Percentiles rank a stretch among this genome's conserved stretches.
These are phyloP conservation scores for Glonium stellatum DNA, from an alignment of 495 filamentous ascomycete species.

Conservation along the genomic window DNA sequence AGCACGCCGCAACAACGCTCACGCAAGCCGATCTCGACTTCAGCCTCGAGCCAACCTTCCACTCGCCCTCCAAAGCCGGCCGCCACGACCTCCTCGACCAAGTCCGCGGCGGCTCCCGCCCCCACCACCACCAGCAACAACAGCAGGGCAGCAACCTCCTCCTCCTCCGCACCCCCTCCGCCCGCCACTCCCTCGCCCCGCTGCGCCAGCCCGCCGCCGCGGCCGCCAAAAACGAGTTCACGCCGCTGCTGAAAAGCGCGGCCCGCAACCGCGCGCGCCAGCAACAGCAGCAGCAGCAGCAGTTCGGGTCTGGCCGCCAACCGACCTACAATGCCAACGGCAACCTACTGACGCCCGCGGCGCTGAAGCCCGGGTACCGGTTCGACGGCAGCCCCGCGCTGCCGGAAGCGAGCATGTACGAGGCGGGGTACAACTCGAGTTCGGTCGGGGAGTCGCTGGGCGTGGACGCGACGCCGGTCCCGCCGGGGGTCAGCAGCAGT, in stretches of 20 bases:
- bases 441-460: constrained; percentile 31
- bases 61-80: constrained; percentile 62
- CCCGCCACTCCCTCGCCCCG: constrained; percentile 58
- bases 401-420: constrained; percentile 57
- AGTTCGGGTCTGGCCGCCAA: too few relatives aligned
- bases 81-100: constrained; percentile 21
- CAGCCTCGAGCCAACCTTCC: constrained; percentile 76
- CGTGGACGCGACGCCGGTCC: constrained; percentile 49
- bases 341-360: constrained; percentile 63
- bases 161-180: constrained; percentile 65
- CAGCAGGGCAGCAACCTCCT: constrained; percentile 3
- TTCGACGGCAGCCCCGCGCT: constrained; percentile 44
- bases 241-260: constrained; percentile 84
- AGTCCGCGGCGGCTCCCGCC: constrained; percentile 16
- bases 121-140: too few relatives aligned
- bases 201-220: constrained; percentile 55
- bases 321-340: constrained; percentile 36
- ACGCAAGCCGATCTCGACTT: constrained; percentile 67
- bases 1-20: constrained; percentile 74
- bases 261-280: constrained; percentile 61
- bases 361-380: constrained; percentile 52
- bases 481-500: constrained; percentile 70
- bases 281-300: too few relatives aligned
- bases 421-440: constrained; percentile 36
- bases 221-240: constrained; percentile 72